Conservation (phyloP, 148 eudicot genomes). For the Arbutus unedo region DNA sequence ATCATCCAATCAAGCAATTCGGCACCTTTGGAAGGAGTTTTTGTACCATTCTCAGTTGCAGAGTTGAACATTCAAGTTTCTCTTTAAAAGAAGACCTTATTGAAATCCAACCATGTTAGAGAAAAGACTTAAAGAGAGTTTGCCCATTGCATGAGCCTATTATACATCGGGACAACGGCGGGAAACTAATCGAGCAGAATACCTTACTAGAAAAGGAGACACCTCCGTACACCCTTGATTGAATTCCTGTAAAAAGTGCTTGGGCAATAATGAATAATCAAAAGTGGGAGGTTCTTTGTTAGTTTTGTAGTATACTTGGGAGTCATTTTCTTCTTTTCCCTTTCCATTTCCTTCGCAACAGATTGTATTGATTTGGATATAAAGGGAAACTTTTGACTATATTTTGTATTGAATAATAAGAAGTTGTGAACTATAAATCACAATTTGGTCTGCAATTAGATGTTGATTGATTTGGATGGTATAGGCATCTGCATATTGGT, state of each 20-base stretch:
- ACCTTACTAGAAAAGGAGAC: slow-evolving; percentile 32
- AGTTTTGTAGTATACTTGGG: slow-evolving; percentile 2
- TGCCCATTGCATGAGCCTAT: slow-evolving; percentile 94
- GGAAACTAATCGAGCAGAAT: slow-evolving; percentile 41
- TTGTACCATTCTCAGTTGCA: slow-evolving; percentile 33
- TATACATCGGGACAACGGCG: slow-evolving; percentile 68
- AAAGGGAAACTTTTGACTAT: background rate
- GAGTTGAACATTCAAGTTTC: slow-evolving; percentile 71
- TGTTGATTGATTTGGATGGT: background rate
- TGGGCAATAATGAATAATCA: slow-evolving; percentile 8
- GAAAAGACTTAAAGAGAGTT: slow-evolving; percentile 57
- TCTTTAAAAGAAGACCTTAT: slow-evolving; percentile 62
- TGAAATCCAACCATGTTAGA: slow-evolving; percentile 73
- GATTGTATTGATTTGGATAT: background rate
- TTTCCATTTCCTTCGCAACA: background rate
- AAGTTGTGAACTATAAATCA: background rate
- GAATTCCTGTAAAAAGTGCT: slow-evolving; percentile 1
- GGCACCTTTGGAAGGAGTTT: too few relatives aligned
- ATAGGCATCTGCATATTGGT: too few relatives aligned
- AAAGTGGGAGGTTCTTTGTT: background rate
- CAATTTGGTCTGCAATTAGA: background rate
- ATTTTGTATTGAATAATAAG: background rate
- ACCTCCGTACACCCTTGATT: background rate
- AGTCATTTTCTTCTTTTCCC: background rate
- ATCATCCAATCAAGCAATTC: too few relatives aligned